Percentiles rank a stretch among this genome's conserved stretches.
Conservation (phyloP, 1,284 basidiomycete genomes). For the Heterobasidion irregulare region DNA sequence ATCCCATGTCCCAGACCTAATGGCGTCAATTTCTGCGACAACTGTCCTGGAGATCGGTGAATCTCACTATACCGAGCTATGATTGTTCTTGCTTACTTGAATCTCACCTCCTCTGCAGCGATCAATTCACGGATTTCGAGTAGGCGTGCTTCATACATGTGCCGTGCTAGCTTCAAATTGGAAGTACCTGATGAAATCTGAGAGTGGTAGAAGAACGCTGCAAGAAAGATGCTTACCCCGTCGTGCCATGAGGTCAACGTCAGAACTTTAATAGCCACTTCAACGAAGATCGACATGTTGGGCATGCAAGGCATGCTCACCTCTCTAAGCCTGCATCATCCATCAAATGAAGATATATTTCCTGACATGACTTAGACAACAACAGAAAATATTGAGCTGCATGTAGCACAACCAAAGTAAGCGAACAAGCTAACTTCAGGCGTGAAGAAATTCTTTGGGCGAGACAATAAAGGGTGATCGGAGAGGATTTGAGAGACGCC, state of each 20-base stretch:
- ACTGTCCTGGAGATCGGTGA: slow-evolving; percentile 31
- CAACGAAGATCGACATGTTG: neutral
- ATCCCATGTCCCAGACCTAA: slow-evolving; percentile 66
- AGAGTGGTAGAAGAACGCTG: slow-evolving; percentile 7
- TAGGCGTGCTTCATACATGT: slow-evolving; percentile 61
- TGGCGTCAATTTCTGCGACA: slow-evolving; percentile 64
- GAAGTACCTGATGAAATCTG: slow-evolving; percentile 25
- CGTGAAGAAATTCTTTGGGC: slow-evolving; percentile 60
- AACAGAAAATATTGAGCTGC: slow-evolving; percentile 12
- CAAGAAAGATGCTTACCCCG: slow-evolving; percentile 16
- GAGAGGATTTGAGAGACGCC: slow-evolving; percentile 58
- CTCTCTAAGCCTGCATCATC: slow-evolving; percentile 56
- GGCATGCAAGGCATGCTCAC: slow-evolving; percentile 30
- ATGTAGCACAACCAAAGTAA: slow-evolving; percentile 11
- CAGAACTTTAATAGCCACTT: slow-evolving; percentile 24
- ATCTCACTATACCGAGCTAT: neutral
- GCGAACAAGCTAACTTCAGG: slow-evolving; percentile 39
- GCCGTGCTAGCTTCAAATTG: slow-evolving; percentile 67
- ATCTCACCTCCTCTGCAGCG: slow-evolving; percentile 61
- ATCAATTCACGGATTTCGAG: slow-evolving; percentile 66
- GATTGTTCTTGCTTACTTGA: slow-evolving; percentile 48
- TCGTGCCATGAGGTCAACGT: slow-evolving; percentile 29
- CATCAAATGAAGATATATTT: slow-evolving; percentile 62
- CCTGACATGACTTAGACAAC: slow-evolving; percentile 51
- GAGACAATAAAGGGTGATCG: slow-evolving; percentile 57